These are phyloP conservation scores for Pseudozyma tsukubaensis DNA, from an alignment of 1,284 basidiomycete genomes.

Conservation along the genomic window DNA sequence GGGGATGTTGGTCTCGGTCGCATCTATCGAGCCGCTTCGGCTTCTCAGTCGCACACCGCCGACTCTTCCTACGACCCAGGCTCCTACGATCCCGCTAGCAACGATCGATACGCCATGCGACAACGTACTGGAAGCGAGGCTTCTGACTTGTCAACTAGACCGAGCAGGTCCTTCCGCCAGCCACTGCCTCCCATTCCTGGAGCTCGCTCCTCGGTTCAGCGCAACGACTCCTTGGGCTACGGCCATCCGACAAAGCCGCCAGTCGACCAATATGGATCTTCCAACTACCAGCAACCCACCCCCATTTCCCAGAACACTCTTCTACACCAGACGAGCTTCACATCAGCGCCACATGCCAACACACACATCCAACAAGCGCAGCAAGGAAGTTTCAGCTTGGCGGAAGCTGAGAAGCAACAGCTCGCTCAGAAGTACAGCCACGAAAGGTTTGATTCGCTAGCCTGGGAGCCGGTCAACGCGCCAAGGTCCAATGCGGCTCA, in stretches of 20 bases:
- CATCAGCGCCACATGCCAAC: neutral
- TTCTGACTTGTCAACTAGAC: conserved; percentile 23
- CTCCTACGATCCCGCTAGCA: conserved; percentile 5
- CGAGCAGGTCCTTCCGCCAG: conserved; percentile 29
- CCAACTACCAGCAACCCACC: conserved; percentile 1
- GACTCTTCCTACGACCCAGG: conserved; percentile 38
- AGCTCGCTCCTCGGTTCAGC: neutral
- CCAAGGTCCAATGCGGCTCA: conserved; percentile 14
- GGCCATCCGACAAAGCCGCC: conserved; percentile 8
- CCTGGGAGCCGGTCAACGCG: conserved; percentile 37
- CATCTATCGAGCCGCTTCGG: conserved; percentile 22
- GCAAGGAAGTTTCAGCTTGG: too few relatives aligned
- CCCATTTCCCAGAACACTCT: conserved; percentile 12
- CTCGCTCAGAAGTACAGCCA: conserved; percentile 20
- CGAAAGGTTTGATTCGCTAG: conserved; percentile 37
- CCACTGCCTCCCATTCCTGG: conserved; percentile 43
- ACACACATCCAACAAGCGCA: neutral
- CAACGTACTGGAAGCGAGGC: conserved; percentile 45
- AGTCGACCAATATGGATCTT: conserved; percentile 3
- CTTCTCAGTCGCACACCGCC: conserved; percentile 20
- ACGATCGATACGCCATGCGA: conserved; percentile 10
- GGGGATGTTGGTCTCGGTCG: conserved; percentile 9
- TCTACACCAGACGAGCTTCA: conserved; percentile 19
- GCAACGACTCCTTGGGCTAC: conserved; percentile 8
- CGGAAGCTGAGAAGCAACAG: conserved; percentile 8